A percentile compares a stretch with the other conserved stretches of the same genome.
Conservation (phyloP, 192 early-diverging fungal genomes). For the Neocallimastix lanati region DNA sequence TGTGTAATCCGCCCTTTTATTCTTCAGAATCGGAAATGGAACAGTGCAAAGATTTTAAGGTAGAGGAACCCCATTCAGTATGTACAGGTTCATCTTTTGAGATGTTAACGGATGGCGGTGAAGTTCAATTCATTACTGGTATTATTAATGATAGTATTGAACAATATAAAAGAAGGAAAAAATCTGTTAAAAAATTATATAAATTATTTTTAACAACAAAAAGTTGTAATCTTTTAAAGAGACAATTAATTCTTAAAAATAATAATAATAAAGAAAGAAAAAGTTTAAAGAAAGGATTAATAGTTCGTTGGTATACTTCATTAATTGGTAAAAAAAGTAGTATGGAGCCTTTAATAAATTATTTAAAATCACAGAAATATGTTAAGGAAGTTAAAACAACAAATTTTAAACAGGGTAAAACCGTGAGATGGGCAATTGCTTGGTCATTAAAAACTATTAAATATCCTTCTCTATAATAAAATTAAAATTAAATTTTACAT, state of each 20-base stretch:
- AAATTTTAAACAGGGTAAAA: conserved; percentile 85
- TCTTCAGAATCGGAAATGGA: conserved; percentile 31
- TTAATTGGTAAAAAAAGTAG: conserved; percentile 46
- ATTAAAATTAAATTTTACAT: too few species aligned
- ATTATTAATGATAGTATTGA: conserved; percentile 50
- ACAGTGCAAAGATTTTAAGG: conserved; percentile 26
- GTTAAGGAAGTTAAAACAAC: conserved; percentile 12
- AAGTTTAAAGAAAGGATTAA: neutral
- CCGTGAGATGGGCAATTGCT: conserved; percentile 96
- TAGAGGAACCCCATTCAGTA: conserved; percentile 20
- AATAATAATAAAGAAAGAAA: too few species aligned
- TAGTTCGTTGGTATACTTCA: conserved; percentile 54
- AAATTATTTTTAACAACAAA: neutral
- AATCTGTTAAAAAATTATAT: neutral
- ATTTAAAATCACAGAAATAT: conserved; percentile 8
- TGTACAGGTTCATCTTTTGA: conserved; percentile 45
- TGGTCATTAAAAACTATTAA: conserved; percentile 38
- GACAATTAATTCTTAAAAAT: neutral
- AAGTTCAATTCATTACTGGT: conserved; percentile 42
- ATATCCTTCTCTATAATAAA: too few species aligned
- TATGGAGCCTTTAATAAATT: conserved; percentile 1
- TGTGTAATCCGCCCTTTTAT: conserved; percentile 92
- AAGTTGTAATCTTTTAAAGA: neutral
- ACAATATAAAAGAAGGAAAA: conserved; percentile 14
- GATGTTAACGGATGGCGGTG: conserved; percentile 66